Base-by-base conservation (phyloP, 495 filamentous ascomycete genomes). In the Neurospora tetraspora region DNA sequence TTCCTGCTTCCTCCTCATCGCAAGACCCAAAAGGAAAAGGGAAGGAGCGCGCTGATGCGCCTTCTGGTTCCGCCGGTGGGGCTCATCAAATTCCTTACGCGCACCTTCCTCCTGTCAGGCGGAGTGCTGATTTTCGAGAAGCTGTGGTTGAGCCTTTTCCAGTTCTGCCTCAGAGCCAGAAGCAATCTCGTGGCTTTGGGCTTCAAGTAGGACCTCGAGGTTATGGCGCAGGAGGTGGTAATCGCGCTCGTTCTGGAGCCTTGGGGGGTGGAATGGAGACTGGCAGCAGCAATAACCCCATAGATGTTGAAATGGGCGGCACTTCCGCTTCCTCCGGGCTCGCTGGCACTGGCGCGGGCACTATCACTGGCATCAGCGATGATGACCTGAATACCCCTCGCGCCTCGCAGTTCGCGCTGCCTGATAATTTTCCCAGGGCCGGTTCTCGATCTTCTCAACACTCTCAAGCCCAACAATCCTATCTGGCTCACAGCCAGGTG, bases 11-110 rank as follows among this genome's bases (percentile, higher is more conserved):
- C 7, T 18, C 27, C 27, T 36, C 8, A 1, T 11, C 20, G 69
- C 73, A 16, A 68, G 40, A 31, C 69, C 23, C 47, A 71, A 71
- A 45, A 38, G 71, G 69, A 74, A 74, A 43, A 65, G 71, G 37
- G 71, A 37, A 72, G 16, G 61, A 36, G 0, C 69, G 27, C 16
- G 42, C 69, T 5, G 69, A 37, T 1, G 71, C 37, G 23, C 45
- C 43, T 70, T 68, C 31, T 12, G 71, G 2, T 36, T 61, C 69
- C n/a, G 40, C 36, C 71, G 39, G 8, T 14, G 65, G 34, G 12
- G 71, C 20, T 31, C 61, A 36, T 0, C 34, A 6, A 0, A 38
- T 7, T 16, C n/a, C 40, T 9, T 3, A 43, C 14, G 37, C 40
- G 45, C 68, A 61, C 11, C 72, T 65, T 34, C 53, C 27, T 34